A percentile compares a stretch with the other conserved stretches of the same genome.
Evolutionary conservation across 2,329 filamentous ascomycete genomes (phyloP).

Genomic region (Neofusicoccum laricinum): DNA sequence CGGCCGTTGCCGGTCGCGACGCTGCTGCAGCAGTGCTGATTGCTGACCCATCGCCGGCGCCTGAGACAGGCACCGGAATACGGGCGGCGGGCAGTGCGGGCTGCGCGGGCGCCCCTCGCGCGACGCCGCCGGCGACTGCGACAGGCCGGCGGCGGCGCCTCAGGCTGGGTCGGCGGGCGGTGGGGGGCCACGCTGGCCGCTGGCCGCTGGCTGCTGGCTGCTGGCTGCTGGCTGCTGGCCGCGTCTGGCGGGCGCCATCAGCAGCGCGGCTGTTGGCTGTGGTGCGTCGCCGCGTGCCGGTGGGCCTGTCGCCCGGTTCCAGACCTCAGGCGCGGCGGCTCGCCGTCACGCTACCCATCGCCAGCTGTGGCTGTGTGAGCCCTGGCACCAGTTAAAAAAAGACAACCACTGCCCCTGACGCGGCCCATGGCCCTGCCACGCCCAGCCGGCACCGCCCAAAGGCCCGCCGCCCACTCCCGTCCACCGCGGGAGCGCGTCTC

Average conservation of each 20-base stretch:
- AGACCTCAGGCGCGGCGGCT: neutral
- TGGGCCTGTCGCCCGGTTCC: conserved; percentile 5
- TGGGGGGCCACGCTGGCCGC: neutral
- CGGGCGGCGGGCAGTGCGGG: conserved; percentile 5
- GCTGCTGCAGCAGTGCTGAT: neutral
- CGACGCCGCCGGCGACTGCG: neutral
- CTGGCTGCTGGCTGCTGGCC: neutral
- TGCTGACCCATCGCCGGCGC: neutral
- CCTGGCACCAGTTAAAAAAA: conserved; percentile 1
- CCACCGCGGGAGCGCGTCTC: neutral
- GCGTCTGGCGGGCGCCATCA: neutral
- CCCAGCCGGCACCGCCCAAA: neutral
- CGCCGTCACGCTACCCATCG: neutral
- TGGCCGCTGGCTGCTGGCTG: neutral
- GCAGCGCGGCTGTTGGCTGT: conserved; percentile 7
- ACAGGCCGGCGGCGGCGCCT: neutral
- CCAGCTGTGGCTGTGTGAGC: conserved; percentile 2
- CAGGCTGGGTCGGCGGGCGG: neutral
- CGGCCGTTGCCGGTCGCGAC: conserved; percentile 4
- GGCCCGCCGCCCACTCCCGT: neutral
- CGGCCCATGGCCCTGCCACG: neutral
- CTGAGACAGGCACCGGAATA: neutral
- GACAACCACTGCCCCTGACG: neutral
- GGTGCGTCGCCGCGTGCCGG: neutral
- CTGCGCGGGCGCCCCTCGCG: neutral